Conservation (phyloP, 768 basidiomycete genomes). For the Lanmaoa rubissima region DNA sequence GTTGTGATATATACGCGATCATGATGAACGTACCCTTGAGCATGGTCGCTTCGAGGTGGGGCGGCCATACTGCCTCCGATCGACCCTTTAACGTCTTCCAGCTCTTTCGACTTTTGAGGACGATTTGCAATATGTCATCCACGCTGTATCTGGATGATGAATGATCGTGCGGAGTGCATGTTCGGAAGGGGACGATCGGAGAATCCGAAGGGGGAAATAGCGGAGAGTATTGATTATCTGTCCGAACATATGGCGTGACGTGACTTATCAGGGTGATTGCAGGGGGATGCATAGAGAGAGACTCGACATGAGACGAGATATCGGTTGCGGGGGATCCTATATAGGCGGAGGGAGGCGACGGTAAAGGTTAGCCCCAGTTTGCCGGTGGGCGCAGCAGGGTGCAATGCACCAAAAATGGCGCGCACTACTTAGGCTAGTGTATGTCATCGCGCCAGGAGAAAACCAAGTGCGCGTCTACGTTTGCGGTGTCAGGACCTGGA, state of each 20-base stretch:
- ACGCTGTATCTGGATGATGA: constrained; percentile 24
- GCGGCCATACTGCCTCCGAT: constrained; percentile 78
- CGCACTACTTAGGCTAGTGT: background rate
- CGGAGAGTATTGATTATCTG: background rate
- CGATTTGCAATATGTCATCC: constrained; percentile 59
- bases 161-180: constrained; percentile 13
- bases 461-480: background rate
- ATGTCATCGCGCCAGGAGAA: constrained; percentile 7
- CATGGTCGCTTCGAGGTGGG: constrained; percentile 72
- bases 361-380: constrained; percentile 14
- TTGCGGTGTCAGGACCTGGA: background rate
- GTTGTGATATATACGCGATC: constrained; percentile 6
- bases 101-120: constrained; percentile 67
- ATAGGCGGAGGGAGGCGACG: constrained; percentile 24
- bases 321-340: constrained; percentile 18
- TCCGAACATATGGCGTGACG: background rate
- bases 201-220: constrained; percentile 3
- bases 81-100: constrained; percentile 70
- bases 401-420: constrained; percentile 16
- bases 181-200: background rate
- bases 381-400: constrained; percentile 19
- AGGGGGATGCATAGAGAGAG: constrained; percentile 18
- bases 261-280: constrained; percentile 3
- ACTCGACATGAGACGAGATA: constrained; percentile 3
- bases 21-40: constrained; percentile 55